A percentile compares a stretch with the other conserved stretches of the same genome.
Conservation (phyloP, 1,284 basidiomycete genomes). For the Papiliotrema terrestris region DNA sequence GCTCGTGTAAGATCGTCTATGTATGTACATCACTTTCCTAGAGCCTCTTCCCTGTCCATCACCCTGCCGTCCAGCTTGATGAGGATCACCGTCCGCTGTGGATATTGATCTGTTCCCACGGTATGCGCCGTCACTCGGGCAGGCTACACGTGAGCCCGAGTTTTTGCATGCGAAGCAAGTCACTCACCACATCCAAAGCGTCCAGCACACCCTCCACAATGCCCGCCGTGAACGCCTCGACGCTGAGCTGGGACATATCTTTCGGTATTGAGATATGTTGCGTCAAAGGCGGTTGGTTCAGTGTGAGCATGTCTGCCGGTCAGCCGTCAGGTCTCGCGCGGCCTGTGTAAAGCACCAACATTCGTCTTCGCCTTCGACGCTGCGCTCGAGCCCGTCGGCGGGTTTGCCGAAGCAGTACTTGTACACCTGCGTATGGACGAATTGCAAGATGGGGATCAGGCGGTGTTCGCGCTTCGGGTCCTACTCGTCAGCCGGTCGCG, state of each 20-base stretch:
- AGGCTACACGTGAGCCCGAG: conserved; percentile 58
- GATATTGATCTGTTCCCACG: conserved; percentile 75
- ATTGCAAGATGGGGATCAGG: conserved; percentile 82
- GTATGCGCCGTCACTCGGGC: conserved; percentile 95
- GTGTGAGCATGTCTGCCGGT: conserved; percentile 87
- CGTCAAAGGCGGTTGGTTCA: conserved; percentile 90
- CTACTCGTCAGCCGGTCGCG: conserved; percentile 41
- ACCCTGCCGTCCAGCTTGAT: conserved; percentile 91
- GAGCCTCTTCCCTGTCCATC: conserved; percentile 77
- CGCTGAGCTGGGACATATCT: conserved; percentile 89
- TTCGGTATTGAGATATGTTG: conserved; percentile 87
- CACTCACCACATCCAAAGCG: conserved; percentile 86
- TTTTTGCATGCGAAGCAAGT: not conserved
- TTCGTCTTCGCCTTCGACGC: conserved; percentile 92
- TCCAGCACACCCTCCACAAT: conserved; percentile 97
- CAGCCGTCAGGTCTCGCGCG: not conserved
- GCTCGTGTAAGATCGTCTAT: not conserved
- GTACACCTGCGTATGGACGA: conserved; percentile 91
- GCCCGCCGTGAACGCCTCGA: conserved; percentile 94
- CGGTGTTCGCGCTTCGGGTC: conserved; percentile 82
- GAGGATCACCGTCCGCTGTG: conserved; percentile 82
- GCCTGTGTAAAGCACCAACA: conserved; percentile 56
- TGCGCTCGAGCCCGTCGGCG: conserved; percentile 92
- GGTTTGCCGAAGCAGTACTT: conserved; percentile 86
- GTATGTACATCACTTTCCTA: conserved; percentile 47